phyloP scores from a whole-genome alignment of 1,139 yeast genomes.

The Blastobotrys aristatus region DNA sequence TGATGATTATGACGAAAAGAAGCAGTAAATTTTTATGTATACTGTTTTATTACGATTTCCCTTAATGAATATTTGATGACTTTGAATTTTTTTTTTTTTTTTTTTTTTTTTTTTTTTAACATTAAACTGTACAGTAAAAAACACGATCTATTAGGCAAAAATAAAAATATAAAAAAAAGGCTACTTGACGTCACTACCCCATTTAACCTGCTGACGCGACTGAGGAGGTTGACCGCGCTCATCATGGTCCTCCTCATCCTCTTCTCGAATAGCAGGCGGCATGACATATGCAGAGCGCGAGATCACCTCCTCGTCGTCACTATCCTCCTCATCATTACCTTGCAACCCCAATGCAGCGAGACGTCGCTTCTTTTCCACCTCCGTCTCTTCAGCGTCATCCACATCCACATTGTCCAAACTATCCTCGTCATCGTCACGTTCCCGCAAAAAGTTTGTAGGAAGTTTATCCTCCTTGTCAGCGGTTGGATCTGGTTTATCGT shows the following conservation, averaged over 20 bases:
- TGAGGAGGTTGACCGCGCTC: conserved; percentile 8
- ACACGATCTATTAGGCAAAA: too few species aligned
- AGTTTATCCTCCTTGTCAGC: neutral
- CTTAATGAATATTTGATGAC: too few species aligned
- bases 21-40: too few species aligned
- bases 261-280: conserved; percentile 14
- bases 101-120: too few species aligned
- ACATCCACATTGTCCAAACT: conserved; percentile 17
- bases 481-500: too few species aligned
- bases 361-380: conserved; percentile 66
- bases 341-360: conserved; percentile 75
- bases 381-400: conserved; percentile 31
- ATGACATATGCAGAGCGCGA: neutral
- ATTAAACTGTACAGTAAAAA: too few species aligned
- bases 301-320: conserved; percentile 23
- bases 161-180: neutral
- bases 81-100: too few species aligned
- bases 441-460: conserved; percentile 23
- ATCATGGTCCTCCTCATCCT: conserved; percentile 24
- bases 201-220: conserved; percentile 16
- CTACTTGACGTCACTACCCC: conserved; percentile 22
- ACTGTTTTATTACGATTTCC: too few species aligned
- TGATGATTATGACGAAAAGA: neutral
- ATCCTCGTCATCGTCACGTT: conserved; percentile 21
- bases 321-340: conserved; percentile 34